phyloP scores from a whole-genome alignment of 768 basidiomycete species.

The Hypsizygus marmoreus region DNA sequence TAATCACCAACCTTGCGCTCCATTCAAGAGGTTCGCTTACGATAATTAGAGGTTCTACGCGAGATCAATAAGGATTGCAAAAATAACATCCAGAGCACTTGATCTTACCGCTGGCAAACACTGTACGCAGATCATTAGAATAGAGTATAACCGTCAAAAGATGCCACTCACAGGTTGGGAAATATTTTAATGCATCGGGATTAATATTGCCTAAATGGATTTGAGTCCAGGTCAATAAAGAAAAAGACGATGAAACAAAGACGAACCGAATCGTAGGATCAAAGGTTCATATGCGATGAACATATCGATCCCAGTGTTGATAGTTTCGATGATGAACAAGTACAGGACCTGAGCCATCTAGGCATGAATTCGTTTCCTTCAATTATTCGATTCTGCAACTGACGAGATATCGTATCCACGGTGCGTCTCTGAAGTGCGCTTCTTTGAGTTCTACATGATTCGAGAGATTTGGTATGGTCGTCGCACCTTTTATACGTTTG shows the following conservation, averaged over 20 bases:
- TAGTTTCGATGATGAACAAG: constrained; percentile 24
- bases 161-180: too few relatives aligned
- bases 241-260: neutral
- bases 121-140: too few relatives aligned
- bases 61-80: too few relatives aligned
- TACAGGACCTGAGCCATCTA: constrained; percentile 20
- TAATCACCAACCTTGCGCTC: neutral
- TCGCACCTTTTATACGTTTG: constrained; percentile 19
- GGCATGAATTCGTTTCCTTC: too few relatives aligned
- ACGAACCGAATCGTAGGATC: constrained; percentile 20
- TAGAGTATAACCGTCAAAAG: too few relatives aligned
- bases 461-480: too few relatives aligned
- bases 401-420: constrained; percentile 14
- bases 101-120: too few relatives aligned
- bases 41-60: constrained; percentile 17
- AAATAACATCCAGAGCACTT: too few relatives aligned
- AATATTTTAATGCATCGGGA: neutral
- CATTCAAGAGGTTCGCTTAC: constrained; percentile 2
- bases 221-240: neutral
- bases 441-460: neutral
- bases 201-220: neutral
- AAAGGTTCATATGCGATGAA: constrained; percentile 25
- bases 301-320: constrained; percentile 22
- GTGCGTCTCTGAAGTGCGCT: constrained; percentile 12
- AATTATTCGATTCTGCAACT: constrained; percentile 1